Evolutionary conservation across 2,329 filamentous ascomycete genomes (phyloP).

Genomic region (Scedosporium apiospermum): DNA sequence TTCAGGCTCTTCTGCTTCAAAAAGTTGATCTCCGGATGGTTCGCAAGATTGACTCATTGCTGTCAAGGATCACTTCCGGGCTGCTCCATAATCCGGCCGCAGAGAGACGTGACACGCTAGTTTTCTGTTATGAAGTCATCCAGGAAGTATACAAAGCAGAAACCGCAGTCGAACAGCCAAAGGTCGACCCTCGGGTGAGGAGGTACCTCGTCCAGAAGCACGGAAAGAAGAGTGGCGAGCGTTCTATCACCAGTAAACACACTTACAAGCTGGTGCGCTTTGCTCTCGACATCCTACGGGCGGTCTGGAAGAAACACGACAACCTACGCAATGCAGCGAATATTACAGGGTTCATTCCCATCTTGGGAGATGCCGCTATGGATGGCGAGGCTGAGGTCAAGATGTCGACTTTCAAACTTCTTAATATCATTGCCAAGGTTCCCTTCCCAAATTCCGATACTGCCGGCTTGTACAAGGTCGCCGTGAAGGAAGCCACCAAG

Average conservation of each 20-base stretch:
- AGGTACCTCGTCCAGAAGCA: constrained; percentile 76
- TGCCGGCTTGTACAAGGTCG: constrained; percentile 58
- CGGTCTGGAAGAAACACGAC: constrained; percentile 78
- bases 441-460: constrained; percentile 65
- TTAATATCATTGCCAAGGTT: constrained; percentile 77
- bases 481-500: constrained; percentile 76
- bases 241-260: constrained; percentile 66
- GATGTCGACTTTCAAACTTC: constrained; percentile 74
- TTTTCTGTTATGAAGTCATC: constrained; percentile 93
- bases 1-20: constrained; percentile 71
- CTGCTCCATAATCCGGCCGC: constrained; percentile 73
- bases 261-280: constrained; percentile 84
- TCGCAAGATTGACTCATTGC: constrained; percentile 81
- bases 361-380: constrained; percentile 79
- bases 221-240: constrained; percentile 63
- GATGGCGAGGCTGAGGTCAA: constrained; percentile 87
- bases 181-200: constrained; percentile 52
- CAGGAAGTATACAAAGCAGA: constrained; percentile 70
- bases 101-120: constrained; percentile 69
- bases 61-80: constrained; percentile 74
- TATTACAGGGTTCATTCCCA: constrained; percentile 74
- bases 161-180: constrained; percentile 39
- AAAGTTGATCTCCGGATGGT: constrained; percentile 76
- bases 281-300: constrained; percentile 75
- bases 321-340: constrained; percentile 71